phyloP scores from a whole-genome alignment of 805 yeast species.

The Metschnikowia santaceciliae region DNA sequence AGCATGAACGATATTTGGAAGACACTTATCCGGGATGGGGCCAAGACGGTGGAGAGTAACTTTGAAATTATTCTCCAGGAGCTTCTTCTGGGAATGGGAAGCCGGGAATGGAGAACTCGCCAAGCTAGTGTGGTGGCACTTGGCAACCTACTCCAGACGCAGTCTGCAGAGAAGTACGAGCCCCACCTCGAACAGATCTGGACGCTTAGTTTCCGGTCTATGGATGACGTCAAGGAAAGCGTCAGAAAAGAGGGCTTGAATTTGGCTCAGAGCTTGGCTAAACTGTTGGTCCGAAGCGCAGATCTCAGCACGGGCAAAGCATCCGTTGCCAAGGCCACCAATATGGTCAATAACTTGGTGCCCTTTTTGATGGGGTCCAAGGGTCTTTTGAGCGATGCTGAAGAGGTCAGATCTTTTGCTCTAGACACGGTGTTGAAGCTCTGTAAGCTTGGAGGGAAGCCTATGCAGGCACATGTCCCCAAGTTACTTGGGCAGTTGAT shows the following conservation, averaged over 20 bases:
- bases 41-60: constrained; percentile 49
- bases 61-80: constrained; percentile 61
- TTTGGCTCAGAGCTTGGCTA: constrained; percentile 63
- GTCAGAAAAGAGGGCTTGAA: constrained; percentile 77
- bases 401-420: constrained; percentile 75
- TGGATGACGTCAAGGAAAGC: constrained; percentile 94
- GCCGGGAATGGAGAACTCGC: constrained; percentile 88
- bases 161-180: constrained; percentile 51
- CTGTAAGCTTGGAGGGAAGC: constrained; percentile 57
- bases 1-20: constrained; percentile 92
- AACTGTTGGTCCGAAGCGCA: constrained; percentile 55
- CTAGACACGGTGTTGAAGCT: constrained; percentile 69
- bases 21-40: constrained; percentile 57
- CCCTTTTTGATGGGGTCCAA: constrained; percentile 77
- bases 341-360: constrained; percentile 53
- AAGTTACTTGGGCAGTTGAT: constrained; percentile 65
- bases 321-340: constrained; percentile 36
- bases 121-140: constrained; percentile 80
- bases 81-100: constrained; percentile 63
- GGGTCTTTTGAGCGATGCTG: constrained; percentile 82
- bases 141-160: constrained; percentile 63
- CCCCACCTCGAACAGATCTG: constrained; percentile 62
- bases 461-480: constrained; percentile 66
- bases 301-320: constrained; percentile 41
- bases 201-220: constrained; percentile 80